Conservation (phyloP, 208 protist species). For the Novymonas esmeraldas region DNA sequence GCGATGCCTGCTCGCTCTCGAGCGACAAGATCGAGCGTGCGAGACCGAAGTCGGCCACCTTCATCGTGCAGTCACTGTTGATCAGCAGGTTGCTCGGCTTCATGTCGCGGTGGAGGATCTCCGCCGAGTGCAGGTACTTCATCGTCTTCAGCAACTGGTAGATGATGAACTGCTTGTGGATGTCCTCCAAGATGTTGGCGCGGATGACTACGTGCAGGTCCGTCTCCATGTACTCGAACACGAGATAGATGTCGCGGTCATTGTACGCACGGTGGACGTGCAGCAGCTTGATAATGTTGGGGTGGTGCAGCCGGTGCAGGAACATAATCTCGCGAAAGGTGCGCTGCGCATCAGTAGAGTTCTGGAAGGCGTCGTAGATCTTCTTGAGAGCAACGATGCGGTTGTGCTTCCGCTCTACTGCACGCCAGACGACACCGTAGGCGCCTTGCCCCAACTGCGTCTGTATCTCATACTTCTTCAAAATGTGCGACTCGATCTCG, state of each 20-base stretch:
- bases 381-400: slow-evolving; percentile 96
- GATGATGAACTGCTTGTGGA: slow-evolving; percentile 98
- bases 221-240: slow-evolving; percentile 98
- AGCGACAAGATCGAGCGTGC: slow-evolving; percentile 93
- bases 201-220: slow-evolving; percentile 96
- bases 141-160: slow-evolving; percentile 98
- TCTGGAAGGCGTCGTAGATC: slow-evolving; percentile 97
- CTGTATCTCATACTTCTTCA: slow-evolving; percentile 94
- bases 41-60: slow-evolving; percentile 98
- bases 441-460: slow-evolving; percentile 95
- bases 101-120: slow-evolving; percentile 95
- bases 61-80: slow-evolving; percentile 96
- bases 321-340: slow-evolving; percentile 98
- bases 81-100: slow-evolving; percentile 94
- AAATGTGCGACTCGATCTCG: slow-evolving; percentile 94
- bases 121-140: slow-evolving; percentile 95
- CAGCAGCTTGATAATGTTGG: slow-evolving; percentile 97
- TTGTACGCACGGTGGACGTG: slow-evolving; percentile 97
- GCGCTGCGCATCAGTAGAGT: slow-evolving; percentile 91
- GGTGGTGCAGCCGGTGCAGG: slow-evolving; percentile 95
- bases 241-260: slow-evolving; percentile 98
- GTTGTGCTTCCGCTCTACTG: slow-evolving; percentile 88
- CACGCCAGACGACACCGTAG: slow-evolving; percentile 96
- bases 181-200: slow-evolving; percentile 97
- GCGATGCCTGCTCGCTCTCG: slow-evolving; percentile 86